Evolutionary conservation across 306 rosid genomes (phyloP).

Genomic region (Carpinus fangiana): DNA sequence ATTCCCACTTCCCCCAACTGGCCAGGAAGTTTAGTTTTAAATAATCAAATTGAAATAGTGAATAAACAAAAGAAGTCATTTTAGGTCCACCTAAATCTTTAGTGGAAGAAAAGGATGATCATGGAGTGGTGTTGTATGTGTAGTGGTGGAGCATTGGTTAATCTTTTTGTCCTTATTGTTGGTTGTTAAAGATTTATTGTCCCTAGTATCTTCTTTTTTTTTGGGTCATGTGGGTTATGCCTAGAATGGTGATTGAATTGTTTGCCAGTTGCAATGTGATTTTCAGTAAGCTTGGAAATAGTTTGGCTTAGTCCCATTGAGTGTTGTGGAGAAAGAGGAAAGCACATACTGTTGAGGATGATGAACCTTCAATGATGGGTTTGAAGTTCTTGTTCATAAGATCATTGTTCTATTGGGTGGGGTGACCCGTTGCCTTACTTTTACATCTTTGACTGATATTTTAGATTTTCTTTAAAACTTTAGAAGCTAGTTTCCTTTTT

Average conservation of each 20-base stretch:
- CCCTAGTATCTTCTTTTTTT: not conserved
- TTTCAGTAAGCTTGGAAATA: not conserved
- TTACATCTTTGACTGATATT: not conserved
- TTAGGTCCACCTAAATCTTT: not conserved
- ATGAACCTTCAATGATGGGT: not conserved
- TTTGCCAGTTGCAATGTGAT: not conserved
- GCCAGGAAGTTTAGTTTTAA: not conserved
- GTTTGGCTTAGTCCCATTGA: not conserved
- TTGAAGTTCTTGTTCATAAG: not conserved
- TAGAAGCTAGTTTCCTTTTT: not conserved
- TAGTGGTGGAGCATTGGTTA: not conserved
- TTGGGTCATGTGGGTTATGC: not conserved
- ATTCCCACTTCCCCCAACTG: too few species aligned
- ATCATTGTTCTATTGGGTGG: not conserved
- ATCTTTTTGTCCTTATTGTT: not conserved
- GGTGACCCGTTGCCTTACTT: not conserved
- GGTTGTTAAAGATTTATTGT: not conserved
- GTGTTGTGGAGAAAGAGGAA: not conserved
- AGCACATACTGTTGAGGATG: not conserved
- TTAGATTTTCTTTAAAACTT: not conserved
- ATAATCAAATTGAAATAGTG: not conserved
- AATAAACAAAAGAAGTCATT: not conserved
- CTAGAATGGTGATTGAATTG: not conserved
- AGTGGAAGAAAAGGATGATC: not conserved
- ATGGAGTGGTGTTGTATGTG: not conserved